Base-by-base conservation (phyloP, 2,329 filamentous ascomycete genomes). In the Drechslerella stenobrocha region DNA sequence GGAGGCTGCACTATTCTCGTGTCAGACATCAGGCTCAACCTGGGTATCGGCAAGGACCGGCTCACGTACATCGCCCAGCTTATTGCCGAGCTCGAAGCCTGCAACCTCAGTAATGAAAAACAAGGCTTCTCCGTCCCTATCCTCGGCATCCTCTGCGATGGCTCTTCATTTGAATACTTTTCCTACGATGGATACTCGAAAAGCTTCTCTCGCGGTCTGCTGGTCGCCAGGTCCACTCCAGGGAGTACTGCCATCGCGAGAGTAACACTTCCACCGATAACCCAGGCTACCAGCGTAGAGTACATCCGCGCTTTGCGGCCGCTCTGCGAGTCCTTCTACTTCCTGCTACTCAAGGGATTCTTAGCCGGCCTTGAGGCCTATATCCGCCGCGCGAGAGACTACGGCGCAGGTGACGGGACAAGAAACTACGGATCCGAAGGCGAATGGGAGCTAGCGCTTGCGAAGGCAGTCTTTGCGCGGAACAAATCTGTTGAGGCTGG, bases 1-100 rank as follows among this genome's bases (percentile, higher is more conserved):
- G 63, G 63, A 13, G 63, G 63, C 6, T 67, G 63, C 22, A 67
- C 63, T n/a, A 67, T 67, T 28, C 63, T 67, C n/a, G 63, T 67
- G 13, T 15, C 60, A 1, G 63, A 67, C 26, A 60, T 67, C 35
- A 40, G 63, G 6, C 44, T 67, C 23, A 67, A 55, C 55, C 50
- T 67, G 4, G 63, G 63, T 13, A 60, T 67, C 20, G 63, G 63
- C 22, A 67, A 26, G 22, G 63, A 67, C 23, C 35, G 63, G 1
- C 50, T 67, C 5, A 67, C 45, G 20, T 58, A 52, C 28, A 67
- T 67, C 37, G 63, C 63, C 22, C 55, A 67, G 34, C 44, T 67
- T 0, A 67, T 67, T 9, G 63, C 63, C 13, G 63, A 67, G 35
- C 63, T 67, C 23, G 63, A 67, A 47, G 9, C 55, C 20, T 60